Evolutionary conservation across 2,329 filamentous ascomycete genomes (phyloP).

Genomic region (Lecanicillium sp.): DNA sequence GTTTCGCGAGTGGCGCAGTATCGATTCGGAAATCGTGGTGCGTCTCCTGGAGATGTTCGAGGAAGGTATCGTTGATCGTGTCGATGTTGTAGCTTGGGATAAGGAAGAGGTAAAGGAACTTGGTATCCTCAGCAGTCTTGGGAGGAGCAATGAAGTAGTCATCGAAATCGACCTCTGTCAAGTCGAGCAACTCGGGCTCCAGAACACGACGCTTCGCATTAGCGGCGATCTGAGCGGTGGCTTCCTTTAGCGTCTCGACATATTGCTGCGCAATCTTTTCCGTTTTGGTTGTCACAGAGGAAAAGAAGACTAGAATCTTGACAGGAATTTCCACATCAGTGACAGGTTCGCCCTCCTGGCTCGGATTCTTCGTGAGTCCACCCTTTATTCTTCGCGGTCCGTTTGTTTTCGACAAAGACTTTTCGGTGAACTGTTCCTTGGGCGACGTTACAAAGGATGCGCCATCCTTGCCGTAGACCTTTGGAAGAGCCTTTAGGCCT

Average conservation of each 20-base stretch:
- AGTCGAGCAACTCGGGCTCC: constrained; percentile 61
- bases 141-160: constrained; percentile 82
- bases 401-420: constrained; percentile 22
- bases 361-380: constrained; percentile 25
- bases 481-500: constrained; percentile 29
- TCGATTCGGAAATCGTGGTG: constrained; percentile 97
- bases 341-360: constrained; percentile 15
- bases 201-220: constrained; percentile 32
- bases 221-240: constrained; percentile 42
- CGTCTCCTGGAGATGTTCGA: constrained; percentile 82
- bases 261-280: constrained; percentile 64
- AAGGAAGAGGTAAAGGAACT: constrained; percentile 76
- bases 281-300: constrained; percentile 78
- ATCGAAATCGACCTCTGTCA: constrained; percentile 85
- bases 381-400: constrained; percentile 45
- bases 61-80: constrained; percentile 78
- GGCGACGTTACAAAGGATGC: neutral
- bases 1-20: constrained; percentile 66
- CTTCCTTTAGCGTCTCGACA: constrained; percentile 41
- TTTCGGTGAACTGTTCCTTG: constrained; percentile 10
- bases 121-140: constrained; percentile 45
- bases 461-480: constrained; percentile 20
- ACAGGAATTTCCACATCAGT: constrained; percentile 38
- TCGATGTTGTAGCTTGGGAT: constrained; percentile 94
- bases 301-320: constrained; percentile 79